Conservation (phyloP, 805 yeast species). For the Torulaspora indica region DNA sequence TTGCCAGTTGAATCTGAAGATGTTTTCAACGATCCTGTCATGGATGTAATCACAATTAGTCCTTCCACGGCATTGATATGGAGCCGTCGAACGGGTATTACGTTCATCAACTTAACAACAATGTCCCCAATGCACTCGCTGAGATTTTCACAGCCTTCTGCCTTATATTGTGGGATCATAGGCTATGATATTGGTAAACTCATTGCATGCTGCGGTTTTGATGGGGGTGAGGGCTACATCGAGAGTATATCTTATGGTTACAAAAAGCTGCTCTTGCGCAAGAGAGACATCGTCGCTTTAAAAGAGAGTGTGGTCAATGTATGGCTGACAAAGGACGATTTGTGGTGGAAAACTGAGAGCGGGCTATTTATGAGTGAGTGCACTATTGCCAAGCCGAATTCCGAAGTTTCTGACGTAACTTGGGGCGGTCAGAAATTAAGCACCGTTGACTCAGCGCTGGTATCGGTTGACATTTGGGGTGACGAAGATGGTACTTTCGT, state of each 20-base stretch:
- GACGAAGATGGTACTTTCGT: slow-evolving; percentile 11
- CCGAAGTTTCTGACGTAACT: slow-evolving; percentile 7
- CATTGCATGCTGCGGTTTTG: slow-evolving; percentile 14
- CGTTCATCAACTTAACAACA: slow-evolving; percentile 3
- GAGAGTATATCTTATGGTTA: slow-evolving; percentile 10
- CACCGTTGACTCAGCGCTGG: slow-evolving; percentile 1
- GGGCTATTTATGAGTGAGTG: slow-evolving; percentile 9
- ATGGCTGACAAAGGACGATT: slow-evolving; percentile 12
- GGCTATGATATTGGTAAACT: slow-evolving; percentile 9
- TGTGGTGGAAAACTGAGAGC: slow-evolving; percentile 15
- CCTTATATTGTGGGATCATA: slow-evolving; percentile 9
- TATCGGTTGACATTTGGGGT: slow-evolving; percentile 5
- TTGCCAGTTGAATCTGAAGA: not conserved
- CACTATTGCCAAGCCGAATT: not conserved
- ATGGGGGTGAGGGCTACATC: slow-evolving; percentile 14
- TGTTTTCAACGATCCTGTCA: not conserved
- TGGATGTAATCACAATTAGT: not conserved
- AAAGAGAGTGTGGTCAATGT: slow-evolving; percentile 1
- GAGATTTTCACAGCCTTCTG: slow-evolving; percentile 3
- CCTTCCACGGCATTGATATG: not conserved
- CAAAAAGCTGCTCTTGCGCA: slow-evolving; percentile 2
- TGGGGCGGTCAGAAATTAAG: slow-evolving; percentile 3
- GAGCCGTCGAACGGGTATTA: not conserved
- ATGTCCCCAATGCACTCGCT: not conserved
- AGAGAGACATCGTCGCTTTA: not conserved